These are phyloP conservation scores for Verticillium zaregamsianum DNA, from an alignment of 2,329 filamentous ascomycete species.

Conservation along the genomic window DNA sequence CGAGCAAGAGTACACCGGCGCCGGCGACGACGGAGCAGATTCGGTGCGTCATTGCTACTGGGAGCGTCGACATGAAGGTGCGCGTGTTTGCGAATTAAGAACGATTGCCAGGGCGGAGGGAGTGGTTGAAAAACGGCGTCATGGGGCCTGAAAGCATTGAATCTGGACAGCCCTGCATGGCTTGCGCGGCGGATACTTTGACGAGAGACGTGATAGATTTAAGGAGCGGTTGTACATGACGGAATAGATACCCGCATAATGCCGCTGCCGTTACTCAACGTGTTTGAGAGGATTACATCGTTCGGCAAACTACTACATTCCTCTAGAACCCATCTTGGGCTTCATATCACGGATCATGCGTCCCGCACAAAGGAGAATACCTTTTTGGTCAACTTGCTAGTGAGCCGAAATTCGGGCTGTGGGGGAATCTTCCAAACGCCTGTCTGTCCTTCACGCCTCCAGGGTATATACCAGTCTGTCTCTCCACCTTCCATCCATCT, in stretches of 20 bases:
- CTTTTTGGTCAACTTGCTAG: not conserved
- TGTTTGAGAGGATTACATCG: not conserved
- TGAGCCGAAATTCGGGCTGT: not conserved
- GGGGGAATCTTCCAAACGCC: not conserved
- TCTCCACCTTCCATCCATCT: not conserved
- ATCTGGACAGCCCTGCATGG: not conserved
- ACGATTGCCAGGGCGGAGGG: not conserved
- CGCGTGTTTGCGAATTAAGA: slow-evolving; percentile 66
- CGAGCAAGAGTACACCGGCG: slow-evolving; percentile 42
- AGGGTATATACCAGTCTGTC: not conserved
- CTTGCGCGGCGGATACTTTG: not conserved
- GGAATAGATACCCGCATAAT: slow-evolving; percentile 14
- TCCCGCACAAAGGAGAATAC: no score
- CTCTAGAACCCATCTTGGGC: no score
- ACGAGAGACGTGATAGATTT: slow-evolving; percentile 8
- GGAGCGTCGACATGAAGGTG: slow-evolving; percentile 77
- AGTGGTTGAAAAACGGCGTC: not conserved
- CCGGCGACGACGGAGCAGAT: slow-evolving; percentile 50
- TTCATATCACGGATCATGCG: no score
- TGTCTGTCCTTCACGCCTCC: not conserved
- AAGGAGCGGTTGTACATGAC: slow-evolving; percentile 11
- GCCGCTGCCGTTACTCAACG: not conserved
- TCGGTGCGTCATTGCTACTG: slow-evolving; percentile 81
- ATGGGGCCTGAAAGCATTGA: not conserved
- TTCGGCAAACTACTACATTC: no score